A percentile compares a stretch with the other conserved stretches of the same genome.
phyloP scores from a whole-genome alignment of 2,329 filamentous ascomycete genomes.

The Stemphylium lycopersici region DNA sequence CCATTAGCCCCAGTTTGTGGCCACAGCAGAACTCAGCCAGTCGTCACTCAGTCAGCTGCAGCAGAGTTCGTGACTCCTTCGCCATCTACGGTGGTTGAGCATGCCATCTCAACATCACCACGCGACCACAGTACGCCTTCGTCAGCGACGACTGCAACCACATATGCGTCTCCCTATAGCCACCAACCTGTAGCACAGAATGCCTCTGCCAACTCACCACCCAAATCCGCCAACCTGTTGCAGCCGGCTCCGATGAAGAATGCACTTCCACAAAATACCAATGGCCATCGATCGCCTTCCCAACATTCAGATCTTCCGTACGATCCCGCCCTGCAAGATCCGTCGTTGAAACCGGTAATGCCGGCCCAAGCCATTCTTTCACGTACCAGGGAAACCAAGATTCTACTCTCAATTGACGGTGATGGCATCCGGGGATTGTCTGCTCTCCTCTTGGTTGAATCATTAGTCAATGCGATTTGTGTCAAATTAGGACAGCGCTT shows the following conservation, averaged over 20 bases:
- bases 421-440: slow-evolving; percentile 42
- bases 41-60: slow-evolving; percentile 3
- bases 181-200: not conserved
- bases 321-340: slow-evolving; percentile 4
- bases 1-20: not conserved
- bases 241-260: not conserved
- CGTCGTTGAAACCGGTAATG: slow-evolving; percentile 7
- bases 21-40: slow-evolving; percentile 7
- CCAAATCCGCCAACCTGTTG: not conserved
- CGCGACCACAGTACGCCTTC: slow-evolving; percentile 4
- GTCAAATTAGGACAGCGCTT: slow-evolving; percentile 31
- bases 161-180: slow-evolving; percentile 22
- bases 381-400: slow-evolving; percentile 35
- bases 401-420: slow-evolving; percentile 42
- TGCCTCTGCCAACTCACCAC: not conserved
- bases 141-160: not conserved
- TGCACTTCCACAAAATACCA: not conserved
- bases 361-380: slow-evolving; percentile 15
- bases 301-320: not conserved
- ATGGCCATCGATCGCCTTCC: slow-evolving; percentile 4
- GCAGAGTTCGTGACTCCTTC: slow-evolving; percentile 11
- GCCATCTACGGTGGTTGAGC: slow-evolving; percentile 8
- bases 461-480: slow-evolving; percentile 41
- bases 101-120: slow-evolving; percentile 3
- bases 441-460: slow-evolving; percentile 37